A percentile compares a stretch with the other conserved stretches of the same genome.
These are phyloP conservation scores for Amoebophrya sp. DNA, from an alignment of 169 alveolate genomes.

Conservation along the genomic window DNA sequence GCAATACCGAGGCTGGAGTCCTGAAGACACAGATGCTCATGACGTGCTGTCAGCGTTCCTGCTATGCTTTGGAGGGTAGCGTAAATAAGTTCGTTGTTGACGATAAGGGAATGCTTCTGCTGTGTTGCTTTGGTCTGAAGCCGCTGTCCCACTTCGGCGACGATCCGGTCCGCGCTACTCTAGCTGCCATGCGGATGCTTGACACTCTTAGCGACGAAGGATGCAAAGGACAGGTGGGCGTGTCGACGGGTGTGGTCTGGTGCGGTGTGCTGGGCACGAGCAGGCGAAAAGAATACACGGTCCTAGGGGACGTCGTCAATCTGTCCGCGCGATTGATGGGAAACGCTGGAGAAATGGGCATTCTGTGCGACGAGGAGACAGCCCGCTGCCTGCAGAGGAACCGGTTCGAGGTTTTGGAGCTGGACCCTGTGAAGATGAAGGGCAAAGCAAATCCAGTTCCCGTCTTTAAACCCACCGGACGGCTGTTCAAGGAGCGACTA, in stretches of 20 bases:
- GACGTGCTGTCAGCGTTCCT: neutral
- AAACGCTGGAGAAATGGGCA: neutral
- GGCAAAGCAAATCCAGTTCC: neutral
- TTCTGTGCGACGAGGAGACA: neutral
- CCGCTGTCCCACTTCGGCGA: slow-evolving; percentile 1
- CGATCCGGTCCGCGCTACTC: neutral
- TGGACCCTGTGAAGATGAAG: neutral
- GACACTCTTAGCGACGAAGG: slow-evolving; percentile 10
- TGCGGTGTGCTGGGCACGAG: neutral
- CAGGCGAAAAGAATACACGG: neutral
- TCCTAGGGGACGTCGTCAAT: neutral
- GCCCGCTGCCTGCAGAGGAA: neutral
- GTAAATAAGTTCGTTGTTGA: neutral
- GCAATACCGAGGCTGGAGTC: neutral
- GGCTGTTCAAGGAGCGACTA: neutral
- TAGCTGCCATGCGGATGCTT: neutral
- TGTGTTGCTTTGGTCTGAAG: neutral
- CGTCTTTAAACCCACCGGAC: neutral
- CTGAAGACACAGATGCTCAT: neutral
- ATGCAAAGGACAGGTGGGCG: neutral
- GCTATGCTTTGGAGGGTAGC: neutral
- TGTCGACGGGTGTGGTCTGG: neutral
- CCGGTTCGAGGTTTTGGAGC: neutral
- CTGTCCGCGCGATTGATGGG: neutral
- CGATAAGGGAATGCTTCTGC: neutral